Percentiles rank a stretch among this genome's conserved stretches.
Conservation (phyloP, 1,284 basidiomycete genomes). For the Sparassis latifolia region DNA sequence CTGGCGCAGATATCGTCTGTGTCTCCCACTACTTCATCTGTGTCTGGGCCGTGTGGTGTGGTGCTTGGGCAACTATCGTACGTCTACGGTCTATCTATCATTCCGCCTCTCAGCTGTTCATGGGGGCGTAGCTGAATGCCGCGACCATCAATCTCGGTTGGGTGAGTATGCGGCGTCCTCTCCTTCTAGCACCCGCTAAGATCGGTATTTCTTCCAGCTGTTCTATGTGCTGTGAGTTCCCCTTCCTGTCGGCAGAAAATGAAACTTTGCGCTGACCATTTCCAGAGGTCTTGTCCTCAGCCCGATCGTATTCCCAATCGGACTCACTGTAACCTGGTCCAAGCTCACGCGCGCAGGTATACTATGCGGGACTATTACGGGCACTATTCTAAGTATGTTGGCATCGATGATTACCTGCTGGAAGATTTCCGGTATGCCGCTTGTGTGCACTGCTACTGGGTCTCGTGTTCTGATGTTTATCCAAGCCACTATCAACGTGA, state of each 20-base stretch:
- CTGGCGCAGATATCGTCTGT: constrained; percentile 53
- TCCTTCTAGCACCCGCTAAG: too few relatives aligned
- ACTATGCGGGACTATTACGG: constrained; percentile 35
- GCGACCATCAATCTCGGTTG: constrained; percentile 41
- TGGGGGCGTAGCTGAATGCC: constrained; percentile 30
- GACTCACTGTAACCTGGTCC: constrained; percentile 41
- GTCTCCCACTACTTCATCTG: constrained; percentile 49
- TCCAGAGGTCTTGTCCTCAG: constrained; percentile 39
- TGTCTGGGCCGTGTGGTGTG: constrained; percentile 58
- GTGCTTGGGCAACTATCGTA: constrained; percentile 42
- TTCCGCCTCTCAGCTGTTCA: too few relatives aligned
- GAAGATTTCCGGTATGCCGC: constrained; percentile 37
- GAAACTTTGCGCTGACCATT: neutral
- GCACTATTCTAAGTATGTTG: constrained; percentile 37
- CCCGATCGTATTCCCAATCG: constrained; percentile 43
- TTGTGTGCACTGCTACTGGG: neutral
- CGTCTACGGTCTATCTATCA: constrained; percentile 4
- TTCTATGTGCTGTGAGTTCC: constrained; percentile 40
- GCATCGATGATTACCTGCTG: constrained; percentile 48
- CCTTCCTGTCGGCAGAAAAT: too few relatives aligned
- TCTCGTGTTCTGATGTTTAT: neutral
- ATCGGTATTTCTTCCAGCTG: constrained; percentile 19
- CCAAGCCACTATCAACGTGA: constrained; percentile 35
- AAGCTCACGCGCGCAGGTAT: constrained; percentile 38
- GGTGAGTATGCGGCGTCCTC: constrained; percentile 17